Conservation (phyloP, 2,329 filamentous ascomycete genomes). For the Lasiodiplodia sp. region DNA sequence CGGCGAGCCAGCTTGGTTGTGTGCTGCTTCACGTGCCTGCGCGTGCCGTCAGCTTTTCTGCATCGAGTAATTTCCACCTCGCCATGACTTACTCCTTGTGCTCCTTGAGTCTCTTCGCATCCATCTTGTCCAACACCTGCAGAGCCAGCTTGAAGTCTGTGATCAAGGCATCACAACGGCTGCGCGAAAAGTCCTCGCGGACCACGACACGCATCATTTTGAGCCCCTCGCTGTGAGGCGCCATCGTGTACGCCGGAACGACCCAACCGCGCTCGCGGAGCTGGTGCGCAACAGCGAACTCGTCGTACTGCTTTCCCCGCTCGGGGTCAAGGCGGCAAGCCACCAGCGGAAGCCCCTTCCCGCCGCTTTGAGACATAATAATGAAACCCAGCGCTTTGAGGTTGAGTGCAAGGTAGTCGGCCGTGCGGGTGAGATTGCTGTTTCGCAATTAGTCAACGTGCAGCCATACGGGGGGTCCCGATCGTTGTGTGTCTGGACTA, state of each 20-base stretch:
- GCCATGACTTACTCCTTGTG: conserved; percentile 66
- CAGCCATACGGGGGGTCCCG: not conserved
- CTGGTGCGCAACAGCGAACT: conserved; percentile 74
- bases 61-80: not conserved
- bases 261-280: conserved; percentile 90
- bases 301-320: conserved; percentile 61
- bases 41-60: conserved; percentile 30
- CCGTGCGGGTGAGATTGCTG: conserved; percentile 81
- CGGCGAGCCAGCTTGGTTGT: conserved; percentile 32
- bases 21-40: conserved; percentile 36
- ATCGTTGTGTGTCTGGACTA: not conserved
- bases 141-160: conserved; percentile 80
- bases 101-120: conserved; percentile 72
- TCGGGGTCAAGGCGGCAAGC: conserved; percentile 78
- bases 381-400: conserved; percentile 80
- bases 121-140: conserved; percentile 74
- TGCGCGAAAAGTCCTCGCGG: conserved; percentile 87
- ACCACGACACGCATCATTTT: conserved; percentile 95
- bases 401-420: conserved; percentile 81
- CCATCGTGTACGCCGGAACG: conserved; percentile 97
- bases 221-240: conserved; percentile 80
- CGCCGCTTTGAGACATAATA: conserved; percentile 83
- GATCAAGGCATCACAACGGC: conserved; percentile 80
- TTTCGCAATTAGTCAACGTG: not conserved
- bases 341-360: conserved; percentile 84